A percentile compares a stretch with the other conserved stretches of the same genome.
phyloP scores from a whole-genome alignment of 2,329 filamentous ascomycete genomes.

The Penicillium sp. region DNA sequence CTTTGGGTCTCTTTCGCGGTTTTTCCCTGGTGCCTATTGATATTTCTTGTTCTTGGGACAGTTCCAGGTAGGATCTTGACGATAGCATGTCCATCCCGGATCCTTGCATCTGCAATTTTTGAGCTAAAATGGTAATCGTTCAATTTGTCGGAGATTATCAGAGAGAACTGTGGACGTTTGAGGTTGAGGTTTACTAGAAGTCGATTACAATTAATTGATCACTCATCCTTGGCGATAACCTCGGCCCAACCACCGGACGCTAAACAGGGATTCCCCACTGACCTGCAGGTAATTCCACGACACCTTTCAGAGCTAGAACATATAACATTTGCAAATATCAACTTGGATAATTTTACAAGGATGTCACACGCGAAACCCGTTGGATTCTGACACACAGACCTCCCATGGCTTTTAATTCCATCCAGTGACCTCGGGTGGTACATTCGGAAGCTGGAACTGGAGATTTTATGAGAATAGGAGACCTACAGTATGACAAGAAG shows the following conservation, averaged over 20 bases:
- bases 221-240: slow-evolving; percentile 1
- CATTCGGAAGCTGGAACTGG: not conserved
- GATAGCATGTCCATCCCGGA: slow-evolving; percentile 14
- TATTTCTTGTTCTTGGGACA: not conserved
- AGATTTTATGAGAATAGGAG: not conserved
- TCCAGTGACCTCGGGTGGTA: not conserved
- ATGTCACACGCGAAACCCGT: too few relatives aligned
- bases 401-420: not conserved
- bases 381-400: not conserved
- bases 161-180: not conserved
- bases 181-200: not conserved
- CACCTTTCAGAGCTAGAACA: too few relatives aligned
- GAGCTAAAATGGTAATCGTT: too few relatives aligned
- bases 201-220: not conserved
- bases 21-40: not conserved
- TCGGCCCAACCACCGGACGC: too few relatives aligned
- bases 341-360: too few relatives aligned
- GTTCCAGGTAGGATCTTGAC: slow-evolving; percentile 21
- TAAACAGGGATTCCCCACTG: too few relatives aligned
- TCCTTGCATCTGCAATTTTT: slow-evolving; percentile 6
- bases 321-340: too few relatives aligned
- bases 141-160: too few relatives aligned
- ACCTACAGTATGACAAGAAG: not conserved
- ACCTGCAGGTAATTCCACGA: too few relatives aligned
- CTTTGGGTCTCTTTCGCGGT: not conserved